A percentile compares a stretch with the other conserved stretches of the same genome.
phyloP scores from a whole-genome alignment of 2,329 filamentous ascomycete genomes.

The Sclerotinia glacialis region DNA sequence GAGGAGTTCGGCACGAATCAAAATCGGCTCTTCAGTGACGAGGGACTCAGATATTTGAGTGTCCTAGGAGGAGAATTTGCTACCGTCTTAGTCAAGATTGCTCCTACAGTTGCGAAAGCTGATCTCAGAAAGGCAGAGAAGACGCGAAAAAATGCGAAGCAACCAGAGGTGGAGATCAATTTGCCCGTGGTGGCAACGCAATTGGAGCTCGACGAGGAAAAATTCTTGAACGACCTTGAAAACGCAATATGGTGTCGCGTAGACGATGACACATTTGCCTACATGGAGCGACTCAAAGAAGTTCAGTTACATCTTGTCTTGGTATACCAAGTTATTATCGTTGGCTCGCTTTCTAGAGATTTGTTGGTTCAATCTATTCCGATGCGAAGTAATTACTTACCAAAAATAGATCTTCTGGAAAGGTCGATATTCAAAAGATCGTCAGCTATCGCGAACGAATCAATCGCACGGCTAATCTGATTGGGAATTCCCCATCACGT shows the following conservation, averaged over 20 bases:
- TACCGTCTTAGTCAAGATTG: constrained; percentile 26
- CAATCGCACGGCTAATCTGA: constrained; percentile 27
- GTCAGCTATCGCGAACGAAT: constrained; percentile 31
- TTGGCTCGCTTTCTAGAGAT: constrained; percentile 28
- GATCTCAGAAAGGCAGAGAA: constrained; percentile 22
- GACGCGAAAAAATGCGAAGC: constrained; percentile 21
- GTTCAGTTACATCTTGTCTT: constrained; percentile 33
- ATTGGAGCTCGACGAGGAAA: constrained; percentile 27
- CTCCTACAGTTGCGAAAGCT: constrained; percentile 21
- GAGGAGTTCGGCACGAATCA: constrained; percentile 18
- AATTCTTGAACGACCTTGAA: constrained; percentile 29
- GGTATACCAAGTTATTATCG: constrained; percentile 31
- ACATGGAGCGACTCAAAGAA: constrained; percentile 27
- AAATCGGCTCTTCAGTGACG: constrained; percentile 28
- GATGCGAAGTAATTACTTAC: neutral
- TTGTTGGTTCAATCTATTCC: constrained; percentile 24
- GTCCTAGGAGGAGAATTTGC: constrained; percentile 30
- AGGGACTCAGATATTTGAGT: constrained; percentile 30
- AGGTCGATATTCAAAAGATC: constrained; percentile 30
- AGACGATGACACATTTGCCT: constrained; percentile 3
- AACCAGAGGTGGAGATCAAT: constrained; percentile 17
- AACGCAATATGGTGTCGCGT: constrained; percentile 25
- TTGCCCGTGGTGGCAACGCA: neutral
- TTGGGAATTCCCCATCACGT: constrained; percentile 25
- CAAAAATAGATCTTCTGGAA: constrained; percentile 27